Conservation (phyloP, 225 moss, liverwort and hornwort genomes). For the Polytrichum formosum region DNA sequence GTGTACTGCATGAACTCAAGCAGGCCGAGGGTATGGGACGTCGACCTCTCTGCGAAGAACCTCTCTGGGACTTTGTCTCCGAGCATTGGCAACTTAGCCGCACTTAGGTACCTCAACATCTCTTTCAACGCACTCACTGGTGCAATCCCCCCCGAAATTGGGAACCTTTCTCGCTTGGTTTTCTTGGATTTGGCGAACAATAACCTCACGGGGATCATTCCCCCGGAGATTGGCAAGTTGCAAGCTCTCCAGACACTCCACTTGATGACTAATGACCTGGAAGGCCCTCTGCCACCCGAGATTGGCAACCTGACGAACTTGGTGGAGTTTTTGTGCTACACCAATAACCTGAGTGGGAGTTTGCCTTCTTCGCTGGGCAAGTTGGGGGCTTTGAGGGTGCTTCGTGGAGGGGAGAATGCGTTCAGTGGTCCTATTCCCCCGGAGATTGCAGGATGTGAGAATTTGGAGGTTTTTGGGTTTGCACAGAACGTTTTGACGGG, state of each 20-base stretch:
- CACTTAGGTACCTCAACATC: slow-evolving; percentile 45
- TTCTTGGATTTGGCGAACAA: slow-evolving; percentile 41
- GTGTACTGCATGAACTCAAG: slow-evolving; percentile 26
- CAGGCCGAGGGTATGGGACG: slow-evolving; percentile 30
- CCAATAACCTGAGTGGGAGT: slow-evolving; percentile 35
- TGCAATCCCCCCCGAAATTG: slow-evolving; percentile 32
- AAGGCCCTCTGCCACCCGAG: slow-evolving; percentile 30
- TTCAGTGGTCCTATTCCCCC: slow-evolving; percentile 41
- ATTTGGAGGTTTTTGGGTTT: slow-evolving; percentile 30
- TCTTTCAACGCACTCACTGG: slow-evolving; percentile 35
- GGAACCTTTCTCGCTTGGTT: slow-evolving; percentile 22
- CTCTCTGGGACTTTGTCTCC: slow-evolving; percentile 43
- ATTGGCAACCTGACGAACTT: slow-evolving; percentile 30
- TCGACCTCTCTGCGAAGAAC: slow-evolving; percentile 29
- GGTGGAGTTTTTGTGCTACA: slow-evolving; percentile 29
- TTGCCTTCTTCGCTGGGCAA: slow-evolving; percentile 35
- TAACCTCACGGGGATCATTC: slow-evolving; percentile 32
- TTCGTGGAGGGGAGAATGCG: slow-evolving; percentile 37
- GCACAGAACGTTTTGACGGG: slow-evolving; percentile 49
- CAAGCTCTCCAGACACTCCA: slow-evolving; percentile 11
- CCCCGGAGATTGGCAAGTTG: slow-evolving; percentile 28
- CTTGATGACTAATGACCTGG: slow-evolving; percentile 32
- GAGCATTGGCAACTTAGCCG: slow-evolving; percentile 37
- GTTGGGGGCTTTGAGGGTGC: slow-evolving; percentile 12
- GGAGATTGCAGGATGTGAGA: slow-evolving; percentile 25